Evolutionary conservation across 805 yeast species (phyloP), one percentile per base, ranked within the genome.

Genomic region (Metschnikowia orientalis): DNA sequence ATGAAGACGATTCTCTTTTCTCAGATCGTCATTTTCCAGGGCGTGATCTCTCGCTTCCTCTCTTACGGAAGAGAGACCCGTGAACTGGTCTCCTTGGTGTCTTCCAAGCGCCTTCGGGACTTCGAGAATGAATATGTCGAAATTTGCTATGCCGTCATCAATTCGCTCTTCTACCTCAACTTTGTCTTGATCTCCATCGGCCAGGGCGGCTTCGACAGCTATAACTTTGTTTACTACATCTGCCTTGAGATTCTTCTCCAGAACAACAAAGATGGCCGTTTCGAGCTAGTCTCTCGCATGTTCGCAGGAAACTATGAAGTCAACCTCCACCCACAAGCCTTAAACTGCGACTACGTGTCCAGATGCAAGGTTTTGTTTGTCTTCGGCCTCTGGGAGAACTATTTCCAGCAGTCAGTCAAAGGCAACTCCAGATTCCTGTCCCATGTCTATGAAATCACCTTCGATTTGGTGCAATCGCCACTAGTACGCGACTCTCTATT

Each of bases 161-260:
- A 61, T 26, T 49, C 59, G 5, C 53, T 77, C 8, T 74, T 62
- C 47, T 53, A 69, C 39, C 28, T 68, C 31, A 65, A 73, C 41
- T 75, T 69, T 40, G 57, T 78, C 6, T 47, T 77, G 16, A 65
- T 71, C 18, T 58, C 71, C 14, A 68, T 78, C 6, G 85, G 85
- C 0, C 70, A 73, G 15, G 83, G 82, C 4, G 83, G 83, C 3
- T 78, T 78, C 48, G 77, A 75, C 36, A 66, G 74, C 8, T 81
- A 76, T 52, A 77, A 77, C 44, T 80, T 76, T 51, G 74, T 77
- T 10, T 74, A 74, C 42, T 60, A 69, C 26, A 56, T 77, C 4
- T 48, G 74, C 8, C 35, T 74, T 2, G 82, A 76, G 39, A 51
- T 49, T 61, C 26, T 46, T 48, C 24, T 65, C 52, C 35, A 56